These are phyloP conservation scores for Fusarium udum DNA, from an alignment of 2,329 filamentous ascomycete genomes.

Conservation along the genomic window DNA sequence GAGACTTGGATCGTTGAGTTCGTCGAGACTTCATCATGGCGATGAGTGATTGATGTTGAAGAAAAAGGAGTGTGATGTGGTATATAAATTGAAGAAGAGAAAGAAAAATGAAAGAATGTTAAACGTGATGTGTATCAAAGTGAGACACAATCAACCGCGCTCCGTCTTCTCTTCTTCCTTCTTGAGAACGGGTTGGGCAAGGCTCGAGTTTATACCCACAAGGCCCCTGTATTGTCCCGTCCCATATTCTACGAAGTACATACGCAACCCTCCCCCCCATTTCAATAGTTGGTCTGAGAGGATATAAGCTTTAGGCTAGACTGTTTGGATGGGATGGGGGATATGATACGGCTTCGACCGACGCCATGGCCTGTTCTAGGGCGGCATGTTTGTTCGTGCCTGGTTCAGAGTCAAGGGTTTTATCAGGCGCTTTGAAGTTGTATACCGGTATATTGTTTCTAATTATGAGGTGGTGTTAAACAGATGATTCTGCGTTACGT, in stretches of 20 bases:
- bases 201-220: constrained; percentile 27
- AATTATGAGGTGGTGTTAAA: not conserved
- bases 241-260: not conserved
- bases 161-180: constrained; percentile 1
- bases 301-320: constrained; percentile 29
- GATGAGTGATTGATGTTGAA: not conserved
- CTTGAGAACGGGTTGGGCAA: not conserved
- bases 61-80: not conserved
- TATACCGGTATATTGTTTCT: constrained; percentile 1
- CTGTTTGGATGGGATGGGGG: not conserved
- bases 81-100: not conserved
- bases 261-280: not conserved
- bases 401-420: not conserved
- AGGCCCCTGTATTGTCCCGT: not conserved
- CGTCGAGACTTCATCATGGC: constrained; percentile 25
- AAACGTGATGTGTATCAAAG: constrained; percentile 15
- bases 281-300: not conserved
- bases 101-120: constrained; percentile 7
- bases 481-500: not conserved
- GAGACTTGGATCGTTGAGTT: constrained; percentile 26
- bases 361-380: constrained; percentile 7
- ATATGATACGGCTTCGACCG: constrained; percentile 23
- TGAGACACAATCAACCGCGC: constrained; percentile 12
- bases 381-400: not conserved
- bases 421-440: not conserved